Conservation (phyloP, 371 early-diverging fungal species). For the Mucor racemosus region DNA sequence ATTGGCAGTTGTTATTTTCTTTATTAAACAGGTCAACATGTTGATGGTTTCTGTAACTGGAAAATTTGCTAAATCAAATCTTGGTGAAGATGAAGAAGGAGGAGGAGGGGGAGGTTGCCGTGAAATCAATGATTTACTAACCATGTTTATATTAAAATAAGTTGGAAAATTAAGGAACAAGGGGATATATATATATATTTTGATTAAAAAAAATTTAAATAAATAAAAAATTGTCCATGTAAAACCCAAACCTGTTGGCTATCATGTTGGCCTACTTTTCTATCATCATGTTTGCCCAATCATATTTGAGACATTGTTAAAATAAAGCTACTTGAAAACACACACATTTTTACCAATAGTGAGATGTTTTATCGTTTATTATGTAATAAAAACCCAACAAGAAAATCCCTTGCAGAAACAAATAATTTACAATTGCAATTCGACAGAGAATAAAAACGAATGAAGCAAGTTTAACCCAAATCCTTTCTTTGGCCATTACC, state of each 20-base stretch:
- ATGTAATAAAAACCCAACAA: not conserved
- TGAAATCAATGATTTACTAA: not conserved
- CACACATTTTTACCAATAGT: not conserved
- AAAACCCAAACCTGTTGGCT: not conserved
- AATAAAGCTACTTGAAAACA: not conserved
- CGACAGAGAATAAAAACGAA: not conserved
- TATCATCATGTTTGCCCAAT: not conserved
- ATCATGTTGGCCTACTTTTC: not conserved
- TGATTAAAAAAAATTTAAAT: not conserved
- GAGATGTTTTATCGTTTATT: not conserved
- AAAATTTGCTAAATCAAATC: conserved; percentile 32
- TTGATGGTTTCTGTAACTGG: conserved; percentile 41
- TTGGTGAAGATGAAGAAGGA: not conserved
- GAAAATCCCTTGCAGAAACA: not conserved
- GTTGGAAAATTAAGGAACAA: not conserved
- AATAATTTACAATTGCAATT: too few species aligned
- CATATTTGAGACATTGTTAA: not conserved
- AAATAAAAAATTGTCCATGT: not conserved
- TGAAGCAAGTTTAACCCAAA: not conserved
- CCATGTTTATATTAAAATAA: conserved; percentile 4
- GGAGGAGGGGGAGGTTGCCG: not conserved
- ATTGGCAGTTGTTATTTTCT: conserved; percentile 36
- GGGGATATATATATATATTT: not conserved
- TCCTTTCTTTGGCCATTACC: not conserved
- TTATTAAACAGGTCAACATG: conserved; percentile 37